Base-by-base conservation (phyloP, 2,329 filamentous ascomycete genomes). In the Nemania abortiva region DNA sequence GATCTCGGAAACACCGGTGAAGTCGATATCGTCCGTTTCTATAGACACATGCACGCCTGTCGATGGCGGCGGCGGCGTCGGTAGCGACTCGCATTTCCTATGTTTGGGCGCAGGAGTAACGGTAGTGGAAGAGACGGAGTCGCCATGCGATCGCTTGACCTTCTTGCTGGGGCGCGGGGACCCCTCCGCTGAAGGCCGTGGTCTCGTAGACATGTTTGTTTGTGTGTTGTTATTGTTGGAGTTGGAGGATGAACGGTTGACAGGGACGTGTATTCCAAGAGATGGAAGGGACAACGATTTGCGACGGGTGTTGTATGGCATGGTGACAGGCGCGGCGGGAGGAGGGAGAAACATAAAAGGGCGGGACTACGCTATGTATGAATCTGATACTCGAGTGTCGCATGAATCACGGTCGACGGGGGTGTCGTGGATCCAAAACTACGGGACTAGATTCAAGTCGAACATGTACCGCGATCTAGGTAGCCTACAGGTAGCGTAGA, bases 291-390 rank as follows among this genome's bases (percentile, higher is more conserved):
- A 98, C 74, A 99, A 86, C 79, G 94, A 97, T 86, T 98, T 98
- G 82, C 95, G 91, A 83, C 95, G 92, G 75, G 95, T 98, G 83
- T 98, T 97, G 87, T 98, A 98, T 79, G 92, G 92, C 94, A 97
- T 97, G 77, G 63, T 76, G 76, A 58, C 63, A 67, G 61, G 60
- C 68, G 68, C 56, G 65, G 56, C 65, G 65, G 63, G 56, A 64
- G 54, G 63, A 70, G 68, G 63, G 63, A 68, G 58, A 42, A 52
- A 70, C 68, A 65, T 67, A 66, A 68, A 57, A 60, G 71, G 63
- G 68, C 69, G 71, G 69, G 57, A 65, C 63, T 70, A 71, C 54
- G 47, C 47, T 69, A 62, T 66, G 70, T 69, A 68, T 66, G 37
- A 63, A 70, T 70, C 72, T 72, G 74, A 74, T 74, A 74, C 47